Evolutionary conservation across 495 filamentous ascomycete species (phyloP), one percentile per base, ranked within the genome.

Genomic region (Immersiella caudata): DNA sequence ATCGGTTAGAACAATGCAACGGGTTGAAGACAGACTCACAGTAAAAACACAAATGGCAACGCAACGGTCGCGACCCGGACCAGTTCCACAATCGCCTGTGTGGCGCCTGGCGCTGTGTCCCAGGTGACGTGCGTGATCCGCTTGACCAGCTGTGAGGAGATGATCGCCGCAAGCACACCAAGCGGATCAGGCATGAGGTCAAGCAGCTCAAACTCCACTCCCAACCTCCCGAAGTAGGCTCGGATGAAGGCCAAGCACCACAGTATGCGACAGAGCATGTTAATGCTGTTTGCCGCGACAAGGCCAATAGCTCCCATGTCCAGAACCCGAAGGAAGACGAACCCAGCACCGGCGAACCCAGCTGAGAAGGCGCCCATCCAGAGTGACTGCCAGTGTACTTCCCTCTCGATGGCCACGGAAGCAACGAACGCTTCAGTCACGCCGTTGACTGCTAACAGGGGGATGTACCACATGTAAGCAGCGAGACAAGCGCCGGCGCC

Each of bases 341-440:
- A 94, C 5, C 91, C 92, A 0, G 88, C 85, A 0, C 79, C 73
- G 0, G 84, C 91, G 75, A 97, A 98, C 6, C 84, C 87, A 1
- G 83, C 79, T 16, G 89, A 93, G 68, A 96, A 95, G 2, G 74
- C 83, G 4, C 85, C 83, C 93, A 98, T 98, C 90, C 88, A 94
- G 3, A 84, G 72, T 3, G 89, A 89, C 78, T 99, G 95, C 3
- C 69, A 75, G 33, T 90, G 85, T 18, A 99, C 84, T 59, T 97
- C 83, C 1, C 77, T 68, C 62, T 89, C 79, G 6, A 82, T 89
- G 0, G 95, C 94, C 22, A 94, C 90, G 24, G 91, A 90, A 7
- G 93, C 88, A 12, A 98, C 93, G 67, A 98, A 98, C 0, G 94
- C 92, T 79, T 99, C 95, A 1, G 89, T 86, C 29, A 97, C 87